Evolutionary conservation across 2,329 filamentous ascomycete species (phyloP).

Genomic region (Colletotrichum godetiae): DNA sequence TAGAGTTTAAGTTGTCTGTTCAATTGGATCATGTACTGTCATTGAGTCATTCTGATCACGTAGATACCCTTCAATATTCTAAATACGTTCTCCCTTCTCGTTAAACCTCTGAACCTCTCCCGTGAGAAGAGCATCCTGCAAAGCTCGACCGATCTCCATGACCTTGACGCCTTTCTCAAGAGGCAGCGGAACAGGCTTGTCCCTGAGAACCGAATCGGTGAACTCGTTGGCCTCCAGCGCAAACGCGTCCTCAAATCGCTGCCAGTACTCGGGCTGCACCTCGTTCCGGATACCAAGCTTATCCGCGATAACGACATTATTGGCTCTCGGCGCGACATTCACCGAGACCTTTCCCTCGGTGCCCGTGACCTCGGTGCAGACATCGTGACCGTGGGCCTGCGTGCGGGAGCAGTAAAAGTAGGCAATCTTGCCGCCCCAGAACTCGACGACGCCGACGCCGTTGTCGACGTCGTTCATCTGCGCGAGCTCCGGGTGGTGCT

Average conservation of each 20-base stretch:
- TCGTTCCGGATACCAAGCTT: conserved; percentile 65
- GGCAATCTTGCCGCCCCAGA: conserved; percentile 70
- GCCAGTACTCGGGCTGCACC: conserved; percentile 71
- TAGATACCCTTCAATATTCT: too few relatives aligned
- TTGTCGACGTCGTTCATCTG: conserved; percentile 46
- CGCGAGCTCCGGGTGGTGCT: conserved; percentile 42
- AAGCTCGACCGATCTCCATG: conserved; percentile 68
- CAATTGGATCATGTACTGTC: too few relatives aligned
- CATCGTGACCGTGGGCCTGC: conserved; percentile 76
- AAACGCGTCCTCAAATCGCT: conserved; percentile 71
- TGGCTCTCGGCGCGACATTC: conserved; percentile 66
- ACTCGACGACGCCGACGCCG: conserved; percentile 70
- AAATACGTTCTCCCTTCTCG: too few relatives aligned
- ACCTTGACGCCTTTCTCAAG: conserved; percentile 68
- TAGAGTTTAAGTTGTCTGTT: too few relatives aligned
- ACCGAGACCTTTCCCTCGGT: conserved; percentile 72
- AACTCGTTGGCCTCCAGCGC: conserved; percentile 72
- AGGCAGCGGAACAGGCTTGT: conserved; percentile 57
- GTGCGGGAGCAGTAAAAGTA: conserved; percentile 73
- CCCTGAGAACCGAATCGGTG: conserved; percentile 67
- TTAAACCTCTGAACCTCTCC: neutral
- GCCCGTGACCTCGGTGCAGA: conserved; percentile 74
- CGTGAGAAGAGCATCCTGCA: conserved; percentile 58
- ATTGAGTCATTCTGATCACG: too few relatives aligned
- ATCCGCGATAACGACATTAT: conserved; percentile 66